These are phyloP conservation scores for Decorospora gaudefroyi DNA, from an alignment of 2,329 filamentous ascomycete genomes.

Conservation along the genomic window DNA sequence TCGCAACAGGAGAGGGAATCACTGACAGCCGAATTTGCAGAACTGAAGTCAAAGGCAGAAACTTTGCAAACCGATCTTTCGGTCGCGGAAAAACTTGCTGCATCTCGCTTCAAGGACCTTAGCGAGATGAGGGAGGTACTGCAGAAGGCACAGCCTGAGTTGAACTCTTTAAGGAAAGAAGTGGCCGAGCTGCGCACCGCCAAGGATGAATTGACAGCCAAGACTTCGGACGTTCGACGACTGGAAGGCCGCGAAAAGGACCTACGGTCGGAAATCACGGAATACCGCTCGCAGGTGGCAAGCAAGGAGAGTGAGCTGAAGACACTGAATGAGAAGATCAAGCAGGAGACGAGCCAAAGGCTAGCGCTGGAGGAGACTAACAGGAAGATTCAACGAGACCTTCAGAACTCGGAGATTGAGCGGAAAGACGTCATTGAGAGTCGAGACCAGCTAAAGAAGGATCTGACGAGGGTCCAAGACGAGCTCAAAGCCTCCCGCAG, in stretches of 20 bases:
- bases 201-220: slow-evolving; percentile 73
- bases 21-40: slow-evolving; percentile 68
- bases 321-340: slow-evolving; percentile 75
- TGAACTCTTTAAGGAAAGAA: slow-evolving; percentile 77
- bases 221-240: slow-evolving; percentile 67
- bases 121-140: slow-evolving; percentile 78
- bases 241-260: slow-evolving; percentile 84
- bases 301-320: slow-evolving; percentile 81
- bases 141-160: slow-evolving; percentile 83
- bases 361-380: slow-evolving; percentile 79
- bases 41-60: slow-evolving; percentile 70
- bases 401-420: slow-evolving; percentile 76
- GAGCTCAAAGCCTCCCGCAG: slow-evolving; percentile 63
- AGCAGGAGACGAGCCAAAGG: slow-evolving; percentile 71
- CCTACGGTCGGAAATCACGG: slow-evolving; percentile 71
- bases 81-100: slow-evolving; percentile 82
- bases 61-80: slow-evolving; percentile 80
- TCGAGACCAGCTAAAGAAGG: slow-evolving; percentile 70
- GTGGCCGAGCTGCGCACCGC: slow-evolving; percentile 71
- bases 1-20: slow-evolving; percentile 59
- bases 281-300: slow-evolving; percentile 68
- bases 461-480: slow-evolving; percentile 72
- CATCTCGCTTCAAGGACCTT: slow-evolving; percentile 85
- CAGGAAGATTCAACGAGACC: slow-evolving; percentile 72
- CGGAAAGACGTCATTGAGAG: slow-evolving; percentile 76